Percentiles rank a stretch among this genome's conserved stretches.
Conservation (phyloP, 176 grass and related monocot species). For the Carex parvula region DNA sequence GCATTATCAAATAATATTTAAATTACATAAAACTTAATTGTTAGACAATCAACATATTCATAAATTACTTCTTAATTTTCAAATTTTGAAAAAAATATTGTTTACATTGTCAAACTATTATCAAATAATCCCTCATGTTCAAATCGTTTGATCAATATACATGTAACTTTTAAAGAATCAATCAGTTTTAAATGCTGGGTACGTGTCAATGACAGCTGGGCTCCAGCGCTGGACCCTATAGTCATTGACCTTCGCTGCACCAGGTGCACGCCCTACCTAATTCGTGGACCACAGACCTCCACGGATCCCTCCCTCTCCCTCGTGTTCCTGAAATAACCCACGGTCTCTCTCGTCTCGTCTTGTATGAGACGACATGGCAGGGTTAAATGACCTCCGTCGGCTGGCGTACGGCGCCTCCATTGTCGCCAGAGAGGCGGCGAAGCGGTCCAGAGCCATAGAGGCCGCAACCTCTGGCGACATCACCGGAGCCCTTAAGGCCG, state of each 20-base stretch:
- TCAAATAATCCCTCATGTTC: no score
- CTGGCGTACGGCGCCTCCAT: slow-evolving; percentile 16
- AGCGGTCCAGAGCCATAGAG: slow-evolving; percentile 9
- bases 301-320: slow-evolving; percentile 6
- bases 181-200: no score
- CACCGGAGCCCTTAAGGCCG: slow-evolving; percentile 42
- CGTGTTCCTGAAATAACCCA: neutral
- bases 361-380: neutral
- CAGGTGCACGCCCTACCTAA: neutral
- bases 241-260: neutral
- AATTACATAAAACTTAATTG: no score
- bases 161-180: no score
- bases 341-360: neutral
- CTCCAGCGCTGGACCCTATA: neutral
- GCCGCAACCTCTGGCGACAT: slow-evolving; percentile 9
- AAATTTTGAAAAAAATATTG: no score
- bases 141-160: no score
- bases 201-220: neutral
- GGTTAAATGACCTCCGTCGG: slow-evolving; percentile 17
- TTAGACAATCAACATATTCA: no score
- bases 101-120: no score
- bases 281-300: slow-evolving; percentile 23
- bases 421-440: slow-evolving; percentile 5
- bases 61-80: no score
- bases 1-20: no score